Conservation (phyloP, 2,329 filamentous ascomycete species). For the Gliomastix tumulicola region DNA sequence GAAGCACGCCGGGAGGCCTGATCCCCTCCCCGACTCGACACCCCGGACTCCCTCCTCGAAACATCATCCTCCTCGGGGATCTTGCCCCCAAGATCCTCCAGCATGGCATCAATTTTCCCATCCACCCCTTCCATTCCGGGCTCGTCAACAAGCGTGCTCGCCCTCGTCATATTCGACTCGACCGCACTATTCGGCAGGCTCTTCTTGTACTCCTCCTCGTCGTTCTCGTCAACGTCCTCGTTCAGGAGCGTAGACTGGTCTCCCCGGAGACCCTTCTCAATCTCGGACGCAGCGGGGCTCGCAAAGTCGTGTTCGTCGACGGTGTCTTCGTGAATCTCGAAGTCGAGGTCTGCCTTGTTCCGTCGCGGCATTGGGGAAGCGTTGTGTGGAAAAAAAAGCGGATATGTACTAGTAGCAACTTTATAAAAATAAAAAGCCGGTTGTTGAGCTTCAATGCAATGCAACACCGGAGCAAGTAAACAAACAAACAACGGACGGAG, state of each 20-base stretch:
- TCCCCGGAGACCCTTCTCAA: slow-evolving; percentile 3
- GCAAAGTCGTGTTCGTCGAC: slow-evolving; percentile 7
- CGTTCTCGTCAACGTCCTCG: neutral
- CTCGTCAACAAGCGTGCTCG: slow-evolving; percentile 5
- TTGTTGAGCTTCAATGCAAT: too few relatives aligned
- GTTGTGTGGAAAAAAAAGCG: slow-evolving; percentile 9
- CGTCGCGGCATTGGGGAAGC: slow-evolving; percentile 15
- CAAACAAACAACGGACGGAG: too few relatives aligned
- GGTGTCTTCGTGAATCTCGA: slow-evolving; percentile 39
- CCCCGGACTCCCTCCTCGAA: neutral
- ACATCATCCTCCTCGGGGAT: neutral
- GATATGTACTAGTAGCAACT: too few relatives aligned
- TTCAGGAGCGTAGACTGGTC: neutral
- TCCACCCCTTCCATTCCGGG: neutral
- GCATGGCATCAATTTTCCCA: neutral
- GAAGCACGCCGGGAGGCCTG: neutral
- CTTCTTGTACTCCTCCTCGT: neutral
- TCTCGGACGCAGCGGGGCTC: slow-evolving; percentile 3
- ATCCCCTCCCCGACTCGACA: neutral
- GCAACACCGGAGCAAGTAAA: too few relatives aligned
- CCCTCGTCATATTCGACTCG: slow-evolving; percentile 5
- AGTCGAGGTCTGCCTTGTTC: slow-evolving; percentile 28
- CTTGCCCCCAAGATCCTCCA: neutral
- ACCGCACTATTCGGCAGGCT: neutral
- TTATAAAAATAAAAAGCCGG: too few relatives aligned